These are phyloP conservation scores for Leptographium procerum DNA, from an alignment of 2,329 filamentous ascomycete genomes.

Conservation along the genomic window DNA sequence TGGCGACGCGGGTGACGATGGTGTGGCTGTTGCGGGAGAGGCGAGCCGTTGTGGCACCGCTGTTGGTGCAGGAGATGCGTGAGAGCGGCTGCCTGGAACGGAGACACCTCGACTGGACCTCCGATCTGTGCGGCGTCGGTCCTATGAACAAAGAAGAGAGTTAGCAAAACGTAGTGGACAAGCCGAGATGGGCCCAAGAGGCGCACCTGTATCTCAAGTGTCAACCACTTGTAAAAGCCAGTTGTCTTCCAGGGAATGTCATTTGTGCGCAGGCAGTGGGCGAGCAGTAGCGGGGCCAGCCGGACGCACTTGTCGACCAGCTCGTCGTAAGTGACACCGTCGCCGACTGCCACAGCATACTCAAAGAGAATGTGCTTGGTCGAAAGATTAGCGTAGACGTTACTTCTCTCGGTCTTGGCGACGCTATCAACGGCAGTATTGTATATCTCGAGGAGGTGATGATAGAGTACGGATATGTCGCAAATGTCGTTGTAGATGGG, in stretches of 20 bases:
- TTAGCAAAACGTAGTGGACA: not conserved
- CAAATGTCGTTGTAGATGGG: slow-evolving; percentile 47
- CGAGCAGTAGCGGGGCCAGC: slow-evolving; percentile 40
- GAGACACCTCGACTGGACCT: slow-evolving; percentile 6
- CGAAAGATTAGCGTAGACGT: slow-evolving; percentile 16
- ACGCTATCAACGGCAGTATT: slow-evolving; percentile 17
- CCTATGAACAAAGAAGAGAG: not conserved
- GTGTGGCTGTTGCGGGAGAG: not conserved
- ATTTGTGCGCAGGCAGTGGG: slow-evolving; percentile 34
- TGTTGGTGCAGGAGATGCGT: not conserved
- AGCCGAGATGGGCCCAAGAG: not conserved
- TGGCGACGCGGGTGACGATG: not conserved
- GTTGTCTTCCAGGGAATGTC: slow-evolving; percentile 32
- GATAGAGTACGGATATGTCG: slow-evolving; percentile 53
- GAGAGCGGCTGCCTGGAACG: not conserved
- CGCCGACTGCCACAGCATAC: slow-evolving; percentile 41
- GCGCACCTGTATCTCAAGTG: slow-evolving; percentile 26
- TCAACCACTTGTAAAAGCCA: slow-evolving; percentile 38
- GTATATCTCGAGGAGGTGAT: slow-evolving; percentile 49
- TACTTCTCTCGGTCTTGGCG: slow-evolving; percentile 24
- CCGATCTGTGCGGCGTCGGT: slow-evolving; percentile 5
- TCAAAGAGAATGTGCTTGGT: slow-evolving; percentile 24
- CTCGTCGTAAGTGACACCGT: slow-evolving; percentile 40
- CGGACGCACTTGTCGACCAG: slow-evolving; percentile 32
- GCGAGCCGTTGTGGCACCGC: not conserved